phyloP scores from a whole-genome alignment of 768 basidiomycete genomes.

The Clavaria fumosa region DNA sequence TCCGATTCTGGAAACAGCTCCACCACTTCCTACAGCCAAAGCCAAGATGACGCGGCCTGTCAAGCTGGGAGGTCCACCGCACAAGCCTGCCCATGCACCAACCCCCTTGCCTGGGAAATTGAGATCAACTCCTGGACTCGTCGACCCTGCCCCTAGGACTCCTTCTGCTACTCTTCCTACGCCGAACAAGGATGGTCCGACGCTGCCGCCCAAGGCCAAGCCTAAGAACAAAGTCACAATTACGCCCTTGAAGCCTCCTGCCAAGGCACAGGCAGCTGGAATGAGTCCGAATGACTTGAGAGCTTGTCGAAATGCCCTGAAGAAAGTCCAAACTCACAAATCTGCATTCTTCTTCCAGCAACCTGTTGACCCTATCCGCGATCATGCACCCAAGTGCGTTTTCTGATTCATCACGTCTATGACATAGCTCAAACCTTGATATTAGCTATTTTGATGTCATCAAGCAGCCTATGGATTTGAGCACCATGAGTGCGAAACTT shows the following conservation, averaged over 20 bases:
- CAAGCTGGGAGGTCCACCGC: conserved; percentile 25
- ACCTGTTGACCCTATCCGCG: conserved; percentile 93
- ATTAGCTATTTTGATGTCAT: conserved; percentile 86
- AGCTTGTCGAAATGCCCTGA: conserved; percentile 60
- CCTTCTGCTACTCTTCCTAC: conserved; percentile 25
- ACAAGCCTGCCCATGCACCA: conserved; percentile 14
- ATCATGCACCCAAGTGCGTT: conserved; percentile 73
- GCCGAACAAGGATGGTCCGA: no score
- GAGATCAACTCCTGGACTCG: conserved; percentile 8
- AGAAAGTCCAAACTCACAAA: conserved; percentile 67
- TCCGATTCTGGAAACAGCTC: conserved; percentile 46
- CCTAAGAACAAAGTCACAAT: conserved; percentile 10
- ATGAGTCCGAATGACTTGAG: conserved; percentile 65
- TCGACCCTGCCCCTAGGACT: conserved; percentile 20
- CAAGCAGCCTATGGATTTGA: conserved; percentile 89
- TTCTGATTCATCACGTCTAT: no score
- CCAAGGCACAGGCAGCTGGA: conserved; percentile 61
- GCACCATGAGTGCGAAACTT: conserved; percentile 76
- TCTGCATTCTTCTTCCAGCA: conserved; percentile 60
- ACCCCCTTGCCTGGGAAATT: conserved; percentile 10
- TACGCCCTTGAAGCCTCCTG: conserved; percentile 37
- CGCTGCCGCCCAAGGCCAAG: conserved; percentile 16
- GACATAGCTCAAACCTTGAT: no score
- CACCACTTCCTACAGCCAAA: conserved; percentile 41
- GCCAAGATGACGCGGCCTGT: conserved; percentile 27